Base-by-base conservation (phyloP, 257 asterid species). In the Handroanthus guayacan region DNA sequence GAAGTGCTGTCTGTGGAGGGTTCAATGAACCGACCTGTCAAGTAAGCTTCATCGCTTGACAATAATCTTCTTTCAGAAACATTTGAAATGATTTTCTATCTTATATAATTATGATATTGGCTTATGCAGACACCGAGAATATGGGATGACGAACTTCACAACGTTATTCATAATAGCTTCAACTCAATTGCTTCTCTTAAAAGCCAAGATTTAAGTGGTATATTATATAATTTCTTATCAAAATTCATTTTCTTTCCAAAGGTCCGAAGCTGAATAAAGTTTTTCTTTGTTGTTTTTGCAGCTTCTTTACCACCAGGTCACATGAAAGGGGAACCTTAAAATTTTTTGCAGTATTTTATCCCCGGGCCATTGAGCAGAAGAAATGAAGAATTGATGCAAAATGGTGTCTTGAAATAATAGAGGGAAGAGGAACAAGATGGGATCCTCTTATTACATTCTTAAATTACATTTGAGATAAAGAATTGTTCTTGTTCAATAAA, bases 131-230 rank as follows among this genome's bases (percentile, higher is more conserved):
- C 67, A 43, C 80, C 79, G 1, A 62, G 72, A 39, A 62, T 75
- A 50, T 91, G 97, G 94, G 91, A 86, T 34, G 88, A 79, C 73
- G 94, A 91, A 79, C 92, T 91, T 67, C 88, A 89, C 52, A 87
- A 84, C 62, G 63, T 89, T 47, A 78, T 91, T 77, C 91, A 86
- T 70, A 87, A 81, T 82, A 89, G 92, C 76, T 82, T 88, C 67
- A 86, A 80, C 79, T 72, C 90, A 9, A 84, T 58, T 11, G 75
- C 64, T 72, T 79, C 88, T 66, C 82, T 75, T 62, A 78, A 57
- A 72, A 76, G 82, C 83, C 88, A 82, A 71, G 90, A 87, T 81
- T 57, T 83, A 74, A 87, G 80, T 72, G 93, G 93, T 88, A 87
- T 38, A 14, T 56, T 14, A 9, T 36, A 39, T 72, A 62, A 56